Base-by-base conservation (phyloP, 169 alveolate species). In the Fabrea salina region DNA sequence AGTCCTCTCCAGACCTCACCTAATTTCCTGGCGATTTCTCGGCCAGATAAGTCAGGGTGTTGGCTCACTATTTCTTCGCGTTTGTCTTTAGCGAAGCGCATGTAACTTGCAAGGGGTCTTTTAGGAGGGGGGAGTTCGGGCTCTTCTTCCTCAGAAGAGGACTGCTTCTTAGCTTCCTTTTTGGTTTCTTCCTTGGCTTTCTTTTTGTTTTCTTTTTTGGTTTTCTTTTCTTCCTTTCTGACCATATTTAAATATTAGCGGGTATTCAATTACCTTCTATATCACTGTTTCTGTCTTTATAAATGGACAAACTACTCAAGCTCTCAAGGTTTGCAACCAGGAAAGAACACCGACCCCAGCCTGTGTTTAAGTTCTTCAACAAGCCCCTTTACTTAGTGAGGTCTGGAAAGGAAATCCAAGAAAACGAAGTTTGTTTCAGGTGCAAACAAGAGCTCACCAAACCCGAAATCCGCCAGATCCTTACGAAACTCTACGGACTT, bases 401-500 rank as follows among this genome's bases (percentile, higher is more conserved):
- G 22, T 25, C 80, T 6, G 71, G 30, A 11, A 72, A 72, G 51
- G 80, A 72, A 72, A 6, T 16, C 2, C 80, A 33, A 25, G 67
- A 44, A 27, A 72, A 72, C 50, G 54, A 19, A 13, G 43, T 72
- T 13, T 51, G 70, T 33, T 72, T 72, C 54, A 19, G 58, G 8
- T 44, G 58, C 11, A 5, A 1, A 0, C 51, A 22, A 30, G 70
- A 50, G 16, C 80, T 72, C 22, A 50, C 80, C 22, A 72, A 72
- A 50, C 80, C 70, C 16, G 80, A 72, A 51, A 35, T 72, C 2
- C 19, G 33, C 8, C 54, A 72, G 72, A 35, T 72, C 8, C 41
- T 72, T 27, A 32, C 47, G 11, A 72, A 72, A 32, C 37, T 72
- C 0, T 72, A 72, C 33, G 43, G 43, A 19, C 43, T 72, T 22